These are phyloP conservation scores for Colletotrichum chlorophyti DNA, from an alignment of 2,329 filamentous ascomycete species.

Conservation along the genomic window DNA sequence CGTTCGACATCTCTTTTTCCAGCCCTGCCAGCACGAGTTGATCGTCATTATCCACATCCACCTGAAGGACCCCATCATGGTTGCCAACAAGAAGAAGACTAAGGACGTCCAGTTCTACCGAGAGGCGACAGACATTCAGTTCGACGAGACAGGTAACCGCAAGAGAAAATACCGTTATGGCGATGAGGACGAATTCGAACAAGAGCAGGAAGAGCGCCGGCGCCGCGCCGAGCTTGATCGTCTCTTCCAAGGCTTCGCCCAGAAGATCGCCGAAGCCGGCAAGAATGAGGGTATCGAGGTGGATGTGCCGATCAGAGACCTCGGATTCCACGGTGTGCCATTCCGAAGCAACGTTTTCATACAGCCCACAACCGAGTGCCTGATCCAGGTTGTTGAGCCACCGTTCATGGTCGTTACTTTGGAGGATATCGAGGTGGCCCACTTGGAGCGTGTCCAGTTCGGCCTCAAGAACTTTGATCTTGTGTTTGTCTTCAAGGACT, in stretches of 20 bases:
- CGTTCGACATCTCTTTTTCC: constrained; percentile 98
- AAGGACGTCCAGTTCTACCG: constrained; percentile 99
- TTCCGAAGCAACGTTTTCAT: constrained; percentile 95
- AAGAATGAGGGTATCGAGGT: constrained; percentile 91
- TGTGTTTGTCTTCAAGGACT: constrained; percentile 98
- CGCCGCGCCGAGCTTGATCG: constrained; percentile 91
- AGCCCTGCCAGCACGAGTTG: constrained; percentile 93
- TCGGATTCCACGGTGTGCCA: constrained; percentile 96
- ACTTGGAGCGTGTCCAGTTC: constrained; percentile 94
- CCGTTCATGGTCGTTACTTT: constrained; percentile 96
- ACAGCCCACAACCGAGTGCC: constrained; percentile 93
- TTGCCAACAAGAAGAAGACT: constrained; percentile 97
- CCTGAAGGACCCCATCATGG: constrained; percentile 96
- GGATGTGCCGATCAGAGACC: constrained; percentile 94
- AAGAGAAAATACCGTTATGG: constrained; percentile 98
- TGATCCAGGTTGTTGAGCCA: constrained; percentile 95
- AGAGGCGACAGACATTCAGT: constrained; percentile 97
- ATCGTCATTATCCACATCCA: constrained; percentile 99
- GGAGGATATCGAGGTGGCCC: constrained; percentile 94
- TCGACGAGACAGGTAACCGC: constrained; percentile 97
- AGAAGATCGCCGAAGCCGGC: constrained; percentile 96
- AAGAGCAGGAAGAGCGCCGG: constrained; percentile 94
- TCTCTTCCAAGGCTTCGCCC: constrained; percentile 93
- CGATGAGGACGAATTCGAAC: constrained; percentile 98
- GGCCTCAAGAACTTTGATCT: constrained; percentile 99